A percentile compares a stretch with the other conserved stretches of the same genome.
phyloP scores from a whole-genome alignment of 176 grass and related monocot genomes.

The Oryza meridionalis region DNA sequence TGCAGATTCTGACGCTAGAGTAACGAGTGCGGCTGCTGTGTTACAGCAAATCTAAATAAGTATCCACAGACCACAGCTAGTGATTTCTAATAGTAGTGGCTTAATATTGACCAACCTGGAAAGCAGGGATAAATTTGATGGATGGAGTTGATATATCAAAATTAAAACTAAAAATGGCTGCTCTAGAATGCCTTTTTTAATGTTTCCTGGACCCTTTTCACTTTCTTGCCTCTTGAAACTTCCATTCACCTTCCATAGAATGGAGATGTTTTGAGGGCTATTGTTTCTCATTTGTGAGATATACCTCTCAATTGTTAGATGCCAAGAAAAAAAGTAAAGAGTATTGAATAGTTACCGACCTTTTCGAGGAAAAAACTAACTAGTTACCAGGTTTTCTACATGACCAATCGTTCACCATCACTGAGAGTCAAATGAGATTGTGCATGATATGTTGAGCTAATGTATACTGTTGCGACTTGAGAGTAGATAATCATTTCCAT shows the following conservation, averaged over 20 bases:
- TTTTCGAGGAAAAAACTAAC: not conserved
- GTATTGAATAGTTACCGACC: not conserved
- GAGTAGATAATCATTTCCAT: not conserved
- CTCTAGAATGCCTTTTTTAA: not conserved
- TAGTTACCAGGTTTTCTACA: not conserved
- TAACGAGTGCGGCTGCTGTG: not conserved
- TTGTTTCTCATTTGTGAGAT: not conserved
- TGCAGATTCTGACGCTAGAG: not conserved
- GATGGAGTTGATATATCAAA: not conserved
- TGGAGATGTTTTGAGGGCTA: not conserved
- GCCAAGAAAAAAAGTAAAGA: not conserved
- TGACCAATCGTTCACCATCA: not conserved
- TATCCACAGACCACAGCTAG: not conserved
- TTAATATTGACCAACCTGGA: not conserved
- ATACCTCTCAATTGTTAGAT: not conserved
- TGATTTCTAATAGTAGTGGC: not conserved
- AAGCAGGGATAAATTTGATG: not conserved
- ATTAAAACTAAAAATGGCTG: not conserved
- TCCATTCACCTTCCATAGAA: not conserved
- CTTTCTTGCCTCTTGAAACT: not conserved
- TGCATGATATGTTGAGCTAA: not conserved
- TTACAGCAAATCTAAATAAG: not conserved
- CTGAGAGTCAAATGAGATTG: slow-evolving; percentile 2
- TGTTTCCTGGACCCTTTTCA: not conserved
- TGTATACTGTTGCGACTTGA: not conserved